phyloP scores from a whole-genome alignment of 1,139 yeast genomes.

The Yamadazyma membranifaciens region DNA sequence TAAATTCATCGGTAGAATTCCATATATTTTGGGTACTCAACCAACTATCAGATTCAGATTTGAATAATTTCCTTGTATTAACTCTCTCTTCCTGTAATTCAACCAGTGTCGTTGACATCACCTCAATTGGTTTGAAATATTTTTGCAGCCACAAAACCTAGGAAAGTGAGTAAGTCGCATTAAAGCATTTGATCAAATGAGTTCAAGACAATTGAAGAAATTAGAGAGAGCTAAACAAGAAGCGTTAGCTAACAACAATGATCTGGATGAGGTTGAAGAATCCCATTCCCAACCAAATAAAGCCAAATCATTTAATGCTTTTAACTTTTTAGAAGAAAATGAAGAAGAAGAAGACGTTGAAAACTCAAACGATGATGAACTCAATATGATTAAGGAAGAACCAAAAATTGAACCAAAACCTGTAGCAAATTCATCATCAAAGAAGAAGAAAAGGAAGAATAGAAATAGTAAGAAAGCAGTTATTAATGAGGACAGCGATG shows the following conservation, averaged over 20 bases:
- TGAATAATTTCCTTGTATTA: conserved; percentile 3
- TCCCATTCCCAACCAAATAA: conserved; percentile 14
- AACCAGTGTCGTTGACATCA: too few species aligned
- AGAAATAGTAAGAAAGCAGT: conserved; percentile 21
- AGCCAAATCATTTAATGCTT: conserved; percentile 45
- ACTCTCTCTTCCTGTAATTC: background rate
- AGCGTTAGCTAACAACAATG: background rate
- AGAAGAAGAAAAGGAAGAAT: conserved; percentile 19
- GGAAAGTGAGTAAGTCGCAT: background rate
- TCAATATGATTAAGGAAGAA: background rate
- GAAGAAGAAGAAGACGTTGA: conserved; percentile 27
- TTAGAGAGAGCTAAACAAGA: conserved; percentile 29
- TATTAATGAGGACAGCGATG: conserved; percentile 30
- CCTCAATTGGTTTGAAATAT: too few species aligned
- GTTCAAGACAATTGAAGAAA: conserved; percentile 64
- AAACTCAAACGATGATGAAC: conserved; percentile 15
- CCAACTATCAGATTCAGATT: conserved; percentile 9
- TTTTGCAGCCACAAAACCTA: conserved; percentile 12
- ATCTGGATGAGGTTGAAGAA: conserved; percentile 11
- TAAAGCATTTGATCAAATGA: conserved; percentile 33
- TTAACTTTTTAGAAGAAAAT: conserved; percentile 48
- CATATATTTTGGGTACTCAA: background rate
- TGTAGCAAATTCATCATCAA: background rate
- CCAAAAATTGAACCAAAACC: background rate
- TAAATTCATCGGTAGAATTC: background rate